Evolutionary conservation across 192 early-diverging fungal species (phyloP), one percentile per base, ranked within the genome.

Genomic region (Backusella mclennaniae): DNA sequence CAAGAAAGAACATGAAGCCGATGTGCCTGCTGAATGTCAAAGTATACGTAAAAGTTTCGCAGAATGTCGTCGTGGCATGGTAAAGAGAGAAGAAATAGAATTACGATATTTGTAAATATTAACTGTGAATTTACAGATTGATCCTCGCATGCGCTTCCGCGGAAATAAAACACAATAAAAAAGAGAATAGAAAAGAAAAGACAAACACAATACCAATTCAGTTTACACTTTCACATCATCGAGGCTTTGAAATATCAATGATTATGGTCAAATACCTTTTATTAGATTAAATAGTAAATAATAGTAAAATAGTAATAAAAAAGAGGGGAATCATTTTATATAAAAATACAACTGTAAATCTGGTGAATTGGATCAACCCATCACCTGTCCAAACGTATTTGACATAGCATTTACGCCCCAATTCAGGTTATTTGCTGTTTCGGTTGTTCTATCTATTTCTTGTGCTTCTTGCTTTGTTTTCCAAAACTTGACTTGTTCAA

Each of bases 11-110:
- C 78, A 88, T 67, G 79, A 84, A 41, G 75, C 80, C 38, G 79
- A 85, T 21, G 84, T 89, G 1, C 88, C 88, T 12, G 69, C 46
- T n/a, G 87, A 87, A 73, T 89, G 88, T 73, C 70, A 83, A 73
- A 84, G 84, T 21, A 89, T 89, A 71, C 80, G 81, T 31, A 85
- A 67, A 71, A 89, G 88, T 81, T 85, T 85, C 49, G 87, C 84
- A 68, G 88, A 89, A 73, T 89, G 88, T 75, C 71, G 77, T 68
- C 83, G 88, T 53, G 85, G 86, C 42, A 85, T 88, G 87, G 88
- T 89, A 84, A 80, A 38, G 23, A 44, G 2, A 21, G 33, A 33
- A 33, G 33, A 26, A 23, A 29, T 1, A 29, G 3, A 38, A 31
- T 23, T n/a, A 39, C 36, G 2, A 35, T 36, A 35, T 36, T 52